Conservation (phyloP, 2,329 filamentous ascomycete genomes). For the Pseudonectria foliicola region DNA sequence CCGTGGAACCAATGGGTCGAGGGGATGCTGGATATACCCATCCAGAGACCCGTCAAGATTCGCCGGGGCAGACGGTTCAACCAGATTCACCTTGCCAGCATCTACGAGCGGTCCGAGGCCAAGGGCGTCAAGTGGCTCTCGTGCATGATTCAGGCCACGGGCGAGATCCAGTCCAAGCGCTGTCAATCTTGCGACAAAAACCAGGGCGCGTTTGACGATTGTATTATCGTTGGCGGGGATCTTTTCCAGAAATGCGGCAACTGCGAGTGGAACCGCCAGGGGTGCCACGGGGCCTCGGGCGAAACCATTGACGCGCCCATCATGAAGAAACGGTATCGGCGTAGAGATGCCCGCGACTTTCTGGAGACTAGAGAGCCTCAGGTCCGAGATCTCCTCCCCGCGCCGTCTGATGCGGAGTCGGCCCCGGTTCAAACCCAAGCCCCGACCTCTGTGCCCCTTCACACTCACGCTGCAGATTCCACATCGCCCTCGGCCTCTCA, state of each 20-base stretch:
- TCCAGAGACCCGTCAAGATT: conserved; percentile 34
- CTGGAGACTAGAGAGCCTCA: conserved; percentile 1
- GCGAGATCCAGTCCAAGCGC: conserved; percentile 31
- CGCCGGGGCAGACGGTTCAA: conserved; percentile 36
- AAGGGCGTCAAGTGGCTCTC: conserved; percentile 40
- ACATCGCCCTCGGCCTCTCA: conserved; percentile 1
- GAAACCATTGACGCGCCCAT: conserved; percentile 14
- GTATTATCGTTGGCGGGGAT: conserved; percentile 34
- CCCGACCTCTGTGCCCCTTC: neutral
- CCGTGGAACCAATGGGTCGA: conserved; percentile 35
- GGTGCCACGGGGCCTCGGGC: conserved; percentile 27
- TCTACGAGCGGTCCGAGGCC: conserved; percentile 35
- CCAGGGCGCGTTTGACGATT: conserved; percentile 38
- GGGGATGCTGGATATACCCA: conserved; percentile 29
- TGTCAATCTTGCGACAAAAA: conserved; percentile 37
- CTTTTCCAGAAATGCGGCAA: conserved; percentile 43
- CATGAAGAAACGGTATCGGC: conserved; percentile 11
- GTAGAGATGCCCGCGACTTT: conserved; percentile 1
- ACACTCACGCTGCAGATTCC: neutral
- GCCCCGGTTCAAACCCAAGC: conserved; percentile 1
- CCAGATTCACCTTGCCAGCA: conserved; percentile 29
- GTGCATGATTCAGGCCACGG: conserved; percentile 44
- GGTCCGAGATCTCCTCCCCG: conserved; percentile 1
- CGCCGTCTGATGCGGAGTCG: conserved; percentile 3
- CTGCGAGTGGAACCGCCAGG: conserved; percentile 41